A percentile compares a stretch with the other conserved stretches of the same genome.
Conservation (phyloP, 306 rosid species). For the Neltuma alba region DNA sequence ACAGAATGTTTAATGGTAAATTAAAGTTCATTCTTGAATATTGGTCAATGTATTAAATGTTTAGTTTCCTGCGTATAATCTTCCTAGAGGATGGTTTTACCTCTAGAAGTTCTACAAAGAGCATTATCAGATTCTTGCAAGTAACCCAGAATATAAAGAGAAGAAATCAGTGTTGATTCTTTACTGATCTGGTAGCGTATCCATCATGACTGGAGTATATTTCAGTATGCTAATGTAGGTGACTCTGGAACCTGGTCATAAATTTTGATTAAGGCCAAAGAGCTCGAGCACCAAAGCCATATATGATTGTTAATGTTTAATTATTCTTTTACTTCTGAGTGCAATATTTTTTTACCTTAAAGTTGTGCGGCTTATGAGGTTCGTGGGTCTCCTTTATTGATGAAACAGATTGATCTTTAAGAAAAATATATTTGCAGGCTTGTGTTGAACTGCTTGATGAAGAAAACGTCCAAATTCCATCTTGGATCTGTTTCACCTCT, state of each 20-base stretch:
- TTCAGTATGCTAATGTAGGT: not conserved
- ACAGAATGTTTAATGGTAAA: not conserved
- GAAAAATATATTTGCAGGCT: constrained; percentile 53
- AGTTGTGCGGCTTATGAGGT: not conserved
- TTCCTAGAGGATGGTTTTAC: not conserved
- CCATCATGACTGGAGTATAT: not conserved
- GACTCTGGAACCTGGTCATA: not conserved
- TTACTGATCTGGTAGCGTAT: not conserved
- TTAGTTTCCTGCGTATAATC: not conserved
- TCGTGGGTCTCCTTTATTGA: not conserved
- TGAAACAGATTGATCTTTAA: not conserved
- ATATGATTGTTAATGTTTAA: not conserved
- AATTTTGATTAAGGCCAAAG: not conserved
- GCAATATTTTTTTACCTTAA: not conserved
- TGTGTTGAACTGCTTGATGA: constrained; percentile 84
- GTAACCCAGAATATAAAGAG: not conserved
- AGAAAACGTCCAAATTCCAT: constrained; percentile 67
- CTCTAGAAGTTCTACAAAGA: not conserved
- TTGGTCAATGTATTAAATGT: not conserved
- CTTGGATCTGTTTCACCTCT: constrained; percentile 88
- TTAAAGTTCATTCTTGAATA: not conserved
- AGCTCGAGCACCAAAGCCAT: not conserved
- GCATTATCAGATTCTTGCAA: not conserved
- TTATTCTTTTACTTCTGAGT: not conserved
- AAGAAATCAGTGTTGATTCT: constrained; percentile 9